A percentile compares a stretch with the other conserved stretches of the same genome.
Evolutionary conservation across 2,329 filamentous ascomycete species (phyloP).

Genomic region (Alternaria sp.): DNA sequence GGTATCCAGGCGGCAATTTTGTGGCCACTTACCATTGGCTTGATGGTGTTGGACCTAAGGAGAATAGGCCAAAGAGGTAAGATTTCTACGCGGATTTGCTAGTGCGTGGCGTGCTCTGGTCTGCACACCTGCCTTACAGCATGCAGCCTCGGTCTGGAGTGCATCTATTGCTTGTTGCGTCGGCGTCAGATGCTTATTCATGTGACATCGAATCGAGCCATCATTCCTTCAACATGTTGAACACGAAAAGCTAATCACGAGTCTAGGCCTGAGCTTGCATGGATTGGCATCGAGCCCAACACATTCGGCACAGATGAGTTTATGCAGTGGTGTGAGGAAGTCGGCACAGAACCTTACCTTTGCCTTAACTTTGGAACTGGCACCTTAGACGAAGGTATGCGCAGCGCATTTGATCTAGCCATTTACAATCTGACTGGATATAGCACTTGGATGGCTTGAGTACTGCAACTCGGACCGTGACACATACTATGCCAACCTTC

Average conservation of each 20-base stretch:
- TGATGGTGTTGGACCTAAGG: conserved; percentile 78
- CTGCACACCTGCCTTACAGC: not conserved
- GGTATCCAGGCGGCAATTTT: conserved; percentile 87
- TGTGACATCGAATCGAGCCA: not conserved
- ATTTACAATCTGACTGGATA: conserved; percentile 21
- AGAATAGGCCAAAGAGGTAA: conserved; percentile 68
- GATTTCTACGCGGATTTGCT: conserved; percentile 4
- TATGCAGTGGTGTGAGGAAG: conserved; percentile 77
- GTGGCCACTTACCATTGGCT: conserved; percentile 86
- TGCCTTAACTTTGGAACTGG: conserved; percentile 82
- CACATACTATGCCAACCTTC: conserved; percentile 82
- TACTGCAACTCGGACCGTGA: conserved; percentile 83
- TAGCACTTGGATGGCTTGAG: conserved; percentile 78
- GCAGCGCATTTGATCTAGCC: not conserved
- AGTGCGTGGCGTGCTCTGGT: not conserved
- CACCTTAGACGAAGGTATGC: conserved; percentile 61
- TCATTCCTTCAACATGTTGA: not conserved
- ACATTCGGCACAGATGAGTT: conserved; percentile 88
- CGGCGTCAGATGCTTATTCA: not conserved
- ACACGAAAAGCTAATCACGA: conserved; percentile 8
- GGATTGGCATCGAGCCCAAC: conserved; percentile 79
- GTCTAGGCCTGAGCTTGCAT: conserved; percentile 75
- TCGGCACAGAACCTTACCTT: conserved; percentile 80
- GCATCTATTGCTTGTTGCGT: not conserved
- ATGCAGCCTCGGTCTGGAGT: not conserved